Base-by-base conservation (phyloP, 2,329 filamentous ascomycete genomes). In the Nemania abortiva region DNA sequence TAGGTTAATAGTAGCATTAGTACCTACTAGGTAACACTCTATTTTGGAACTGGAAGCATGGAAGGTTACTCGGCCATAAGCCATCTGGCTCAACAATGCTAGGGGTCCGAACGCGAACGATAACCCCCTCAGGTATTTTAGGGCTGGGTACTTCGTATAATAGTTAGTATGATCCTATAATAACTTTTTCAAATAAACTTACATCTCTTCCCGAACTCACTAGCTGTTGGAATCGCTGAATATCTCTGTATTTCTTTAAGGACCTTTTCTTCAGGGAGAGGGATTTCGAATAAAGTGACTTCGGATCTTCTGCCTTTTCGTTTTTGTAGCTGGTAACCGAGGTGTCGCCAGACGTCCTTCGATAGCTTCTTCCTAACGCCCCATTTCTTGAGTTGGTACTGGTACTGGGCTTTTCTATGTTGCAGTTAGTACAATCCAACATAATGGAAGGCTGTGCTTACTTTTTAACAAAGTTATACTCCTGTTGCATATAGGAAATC, bases 11-110 rank as follows among this genome's bases (percentile, higher is more conserved):
- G 24, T 27, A 27, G 24, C 11, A 6, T 10, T 52, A 2, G 24
- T 7, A 52, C 61, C 0, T 62, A 62, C 63, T 31, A 1, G 29
- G 61, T 1, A 68, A 47, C 24, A 27, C 3, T 27, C 3, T 34
- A 11, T 68, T 58, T 20, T 58, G 57, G 54, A 69, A 69, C 1
- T n/a, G 7, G 27, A 69, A 63, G 63, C 63, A 69, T 0, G 63
- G 67, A 20, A 69, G 63, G 24, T 27, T 27, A 27, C 45, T 1
- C 6, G 63, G 63, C 63, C 67, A 69, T 0, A n/a, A 27, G 5
- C 6, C 10, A 54, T 24, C 2, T 34, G 13, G 24, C 18, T 50
- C 57, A 22, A 60, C 37, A 2, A 54, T 39, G 2, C 2, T 10
- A 11, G 67, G 67, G 1, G 58, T 66, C 29, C 39, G 31, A 5